Base-by-base conservation (phyloP, 495 filamentous ascomycete species). In the Xeromyces bisporus region DNA sequence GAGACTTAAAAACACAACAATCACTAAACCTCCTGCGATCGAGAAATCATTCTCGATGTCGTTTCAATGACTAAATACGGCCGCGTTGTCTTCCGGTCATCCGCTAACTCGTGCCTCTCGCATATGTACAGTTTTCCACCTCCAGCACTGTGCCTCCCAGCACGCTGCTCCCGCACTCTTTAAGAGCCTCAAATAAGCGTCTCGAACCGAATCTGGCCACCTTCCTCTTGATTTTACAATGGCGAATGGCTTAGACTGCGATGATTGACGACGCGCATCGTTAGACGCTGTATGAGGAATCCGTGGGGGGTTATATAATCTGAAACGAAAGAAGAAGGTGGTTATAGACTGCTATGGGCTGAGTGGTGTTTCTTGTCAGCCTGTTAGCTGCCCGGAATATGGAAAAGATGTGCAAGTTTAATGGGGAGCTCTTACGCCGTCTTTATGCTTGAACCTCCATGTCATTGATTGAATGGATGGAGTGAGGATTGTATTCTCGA, bases 81-180 rank as follows among this genome's bases (percentile, higher is more conserved):
- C n/a, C n/a, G n/a, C n/a, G n/a, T n/a, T n/a, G n/a, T n/a, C n/a
- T n/a, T n/a, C n/a, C n/a, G n/a, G n/a, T n/a, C 12, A 8, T 7
- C 24, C 11, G 20, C 36, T 45, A 31, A 43, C 30, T 37, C 31
- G n/a, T 15, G 26, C 29, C 18, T n/a, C 7, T 25, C 18, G 16
- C 25, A 20, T 37, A n/a, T n/a, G n/a, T n/a, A n/a, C n/a, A 97
- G 89, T 93, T 72, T 97, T 97, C 76, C 89, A 97, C 61, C 77
- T 96, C 45, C 70, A 77, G 41, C 89, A 96, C 67, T 97, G 89
- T 62, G 82, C 85, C 33, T 76, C 67, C 46, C 57, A 73, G 51
- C 96, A 87, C 52, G 89, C 89, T 32, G 91, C 87, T 24, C 91
- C 89, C 43, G 93, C 91, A 75, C 76, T 97, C 50, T 97, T 79